Evolutionary conservation across 2,329 filamentous ascomycete species (phyloP).

Genomic region (Raffaelea ambrosiae): DNA sequence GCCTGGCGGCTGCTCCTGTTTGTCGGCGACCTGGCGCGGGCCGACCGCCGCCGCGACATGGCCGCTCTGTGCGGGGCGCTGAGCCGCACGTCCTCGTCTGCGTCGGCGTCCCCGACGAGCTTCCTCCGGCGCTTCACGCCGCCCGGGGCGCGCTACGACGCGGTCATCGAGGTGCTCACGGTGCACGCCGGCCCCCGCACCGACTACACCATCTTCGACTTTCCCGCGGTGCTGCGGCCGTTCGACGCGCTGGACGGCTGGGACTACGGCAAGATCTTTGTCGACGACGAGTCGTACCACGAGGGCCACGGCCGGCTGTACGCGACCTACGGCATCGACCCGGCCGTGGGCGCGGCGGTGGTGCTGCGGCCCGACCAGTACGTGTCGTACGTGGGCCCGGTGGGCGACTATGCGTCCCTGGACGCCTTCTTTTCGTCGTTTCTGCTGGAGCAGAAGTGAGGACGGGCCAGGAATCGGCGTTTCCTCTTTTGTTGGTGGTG

Average conservation of each 20-base stretch:
- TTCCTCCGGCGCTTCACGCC: slow-evolving; percentile 7
- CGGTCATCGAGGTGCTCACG: slow-evolving; percentile 48
- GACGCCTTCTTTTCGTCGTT: slow-evolving; percentile 8
- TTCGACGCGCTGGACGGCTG: slow-evolving; percentile 36
- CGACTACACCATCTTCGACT: slow-evolving; percentile 37
- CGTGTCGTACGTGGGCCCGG: slow-evolving; percentile 5
- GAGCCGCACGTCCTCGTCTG: too few species aligned
- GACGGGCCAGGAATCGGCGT: not conserved
- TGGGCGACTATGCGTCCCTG: slow-evolving; percentile 6
- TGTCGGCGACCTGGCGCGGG: slow-evolving; percentile 37
- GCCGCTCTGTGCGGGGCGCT: slow-evolving; percentile 13
- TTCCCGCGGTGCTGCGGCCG: slow-evolving; percentile 37
- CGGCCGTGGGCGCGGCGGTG: slow-evolving; percentile 34
- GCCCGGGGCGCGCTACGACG: slow-evolving; percentile 7
- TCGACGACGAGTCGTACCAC: slow-evolving; percentile 46
- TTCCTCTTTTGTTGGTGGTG: too few species aligned
- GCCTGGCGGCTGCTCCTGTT: slow-evolving; percentile 53
- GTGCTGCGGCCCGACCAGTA: slow-evolving; percentile 40
- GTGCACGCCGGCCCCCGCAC: slow-evolving; percentile 44
- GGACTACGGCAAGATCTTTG: slow-evolving; percentile 45
- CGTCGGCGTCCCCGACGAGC: slow-evolving; percentile 2
- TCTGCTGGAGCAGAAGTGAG: not conserved
- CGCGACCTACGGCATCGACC: slow-evolving; percentile 43
- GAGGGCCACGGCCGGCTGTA: slow-evolving; percentile 50
- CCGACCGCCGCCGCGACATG: slow-evolving; percentile 23